phyloP scores from a whole-genome alignment of 192 early-diverging fungal genomes.

The Coemansia sp. region DNA sequence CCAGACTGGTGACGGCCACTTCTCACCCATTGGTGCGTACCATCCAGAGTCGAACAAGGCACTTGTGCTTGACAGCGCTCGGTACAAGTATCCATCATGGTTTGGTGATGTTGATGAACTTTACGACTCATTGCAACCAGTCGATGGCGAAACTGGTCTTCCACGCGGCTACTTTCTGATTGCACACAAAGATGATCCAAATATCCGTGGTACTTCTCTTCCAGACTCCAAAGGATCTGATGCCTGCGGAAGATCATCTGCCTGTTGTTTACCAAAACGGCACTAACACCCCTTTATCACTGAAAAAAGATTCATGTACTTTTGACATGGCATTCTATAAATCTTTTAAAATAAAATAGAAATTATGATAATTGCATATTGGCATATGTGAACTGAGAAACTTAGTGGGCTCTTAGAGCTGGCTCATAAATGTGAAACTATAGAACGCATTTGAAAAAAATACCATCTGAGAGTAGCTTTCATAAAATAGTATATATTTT shows the following conservation, averaged over 20 bases:
- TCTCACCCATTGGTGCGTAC: constrained; percentile 86
- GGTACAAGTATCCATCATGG: constrained; percentile 91
- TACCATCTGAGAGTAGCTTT: too few relatives aligned
- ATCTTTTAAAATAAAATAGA: too few relatives aligned
- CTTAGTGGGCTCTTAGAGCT: too few relatives aligned
- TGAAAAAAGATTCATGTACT: too few relatives aligned
- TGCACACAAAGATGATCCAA: constrained; percentile 23
- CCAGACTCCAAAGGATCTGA: neutral
- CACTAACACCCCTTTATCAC: neutral
- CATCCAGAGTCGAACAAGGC: constrained; percentile 68
- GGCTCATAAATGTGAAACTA: too few relatives aligned
- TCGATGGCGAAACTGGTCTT: constrained; percentile 76
- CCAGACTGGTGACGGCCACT: constrained; percentile 95
- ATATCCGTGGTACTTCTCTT: neutral
- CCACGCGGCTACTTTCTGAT: constrained; percentile 90
- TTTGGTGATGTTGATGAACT: constrained; percentile 71
- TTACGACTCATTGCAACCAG: constrained; percentile 77
- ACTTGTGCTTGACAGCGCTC: constrained; percentile 84
- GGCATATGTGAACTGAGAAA: too few relatives aligned
- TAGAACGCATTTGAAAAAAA: too few relatives aligned
- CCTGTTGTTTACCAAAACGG: constrained; percentile 36
- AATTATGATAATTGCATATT: too few relatives aligned
- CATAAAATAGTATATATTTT: too few relatives aligned
- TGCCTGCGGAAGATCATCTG: too few relatives aligned
- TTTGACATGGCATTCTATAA: too few relatives aligned